Conservation (phyloP, 768 basidiomycete species). For the Kwoniella mangroviensis region DNA sequence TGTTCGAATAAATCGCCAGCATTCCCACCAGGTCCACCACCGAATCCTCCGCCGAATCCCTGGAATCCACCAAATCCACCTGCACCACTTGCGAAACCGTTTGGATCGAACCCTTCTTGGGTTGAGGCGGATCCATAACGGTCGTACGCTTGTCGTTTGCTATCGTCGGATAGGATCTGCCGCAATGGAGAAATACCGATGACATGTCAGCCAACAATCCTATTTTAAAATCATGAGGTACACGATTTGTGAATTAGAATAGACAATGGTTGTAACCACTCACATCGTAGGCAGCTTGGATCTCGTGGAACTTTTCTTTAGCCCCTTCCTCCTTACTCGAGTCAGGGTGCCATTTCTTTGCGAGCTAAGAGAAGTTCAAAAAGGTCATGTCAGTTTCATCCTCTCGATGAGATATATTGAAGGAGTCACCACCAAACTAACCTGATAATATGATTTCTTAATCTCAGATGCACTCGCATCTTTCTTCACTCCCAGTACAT, state of each 20-base stretch:
- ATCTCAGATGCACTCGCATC: slow-evolving; percentile 86
- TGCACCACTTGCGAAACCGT: slow-evolving; percentile 72
- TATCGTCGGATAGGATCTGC: slow-evolving; percentile 90
- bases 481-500: slow-evolving; percentile 82
- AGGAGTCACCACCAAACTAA: slow-evolving; percentile 59
- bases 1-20: slow-evolving; percentile 79
- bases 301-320: slow-evolving; percentile 91
- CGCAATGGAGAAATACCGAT: not conserved
- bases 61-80: slow-evolving; percentile 77
- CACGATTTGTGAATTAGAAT: too few species aligned
- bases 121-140: slow-evolving; percentile 90
- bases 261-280: slow-evolving; percentile 51
- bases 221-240: too few species aligned
- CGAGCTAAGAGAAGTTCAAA: slow-evolving; percentile 67
- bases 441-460: slow-evolving; percentile 96
- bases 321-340: slow-evolving; percentile 84
- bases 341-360: slow-evolving; percentile 97
- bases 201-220: not conserved
- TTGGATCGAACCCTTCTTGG: slow-evolving; percentile 90
- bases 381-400: not conserved
- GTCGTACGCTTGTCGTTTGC: slow-evolving; percentile 88
- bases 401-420: too few species aligned
- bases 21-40: slow-evolving; percentile 56
- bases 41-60: slow-evolving; percentile 65
- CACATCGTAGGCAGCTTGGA: slow-evolving; percentile 96